phyloP scores from a whole-genome alignment of 1,284 basidiomycete species.

The Apiotrichum montevideense region DNA sequence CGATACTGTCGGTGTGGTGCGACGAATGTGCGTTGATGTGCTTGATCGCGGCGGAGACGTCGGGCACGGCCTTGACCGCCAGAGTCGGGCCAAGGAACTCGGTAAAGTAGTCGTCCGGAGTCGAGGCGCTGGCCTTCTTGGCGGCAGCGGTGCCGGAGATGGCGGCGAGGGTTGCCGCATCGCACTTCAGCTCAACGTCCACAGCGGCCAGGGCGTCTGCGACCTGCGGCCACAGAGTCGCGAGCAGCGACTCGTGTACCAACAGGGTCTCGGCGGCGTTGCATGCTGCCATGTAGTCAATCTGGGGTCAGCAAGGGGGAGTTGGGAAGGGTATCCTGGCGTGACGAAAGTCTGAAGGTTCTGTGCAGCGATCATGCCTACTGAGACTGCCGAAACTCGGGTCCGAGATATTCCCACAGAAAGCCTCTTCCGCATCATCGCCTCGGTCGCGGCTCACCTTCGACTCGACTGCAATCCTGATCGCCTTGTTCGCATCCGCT shows the following conservation, averaged over 20 bases:
- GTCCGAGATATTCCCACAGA: too few species aligned
- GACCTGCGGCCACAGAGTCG: constrained; percentile 71
- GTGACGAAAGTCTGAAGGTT: too few species aligned
- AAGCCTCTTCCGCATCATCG: neutral
- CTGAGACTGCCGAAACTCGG: too few species aligned
- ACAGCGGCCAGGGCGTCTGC: constrained; percentile 64
- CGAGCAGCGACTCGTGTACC: constrained; percentile 65
- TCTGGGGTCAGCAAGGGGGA: constrained; percentile 51
- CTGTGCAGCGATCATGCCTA: too few species aligned
- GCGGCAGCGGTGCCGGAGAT: constrained; percentile 44
- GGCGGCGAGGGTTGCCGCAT: constrained; percentile 58
- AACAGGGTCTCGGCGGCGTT: constrained; percentile 89
- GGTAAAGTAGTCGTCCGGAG: constrained; percentile 64
- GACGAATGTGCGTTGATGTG: constrained; percentile 92
- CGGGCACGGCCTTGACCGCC: constrained; percentile 69
- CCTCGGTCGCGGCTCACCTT: constrained; percentile 58
- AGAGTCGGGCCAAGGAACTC: constrained; percentile 83
- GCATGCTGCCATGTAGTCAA: constrained; percentile 92
- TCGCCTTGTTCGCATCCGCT: constrained; percentile 70
- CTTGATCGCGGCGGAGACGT: constrained; percentile 65
- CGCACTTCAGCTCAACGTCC: constrained; percentile 74
- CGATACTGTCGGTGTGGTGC: constrained; percentile 90
- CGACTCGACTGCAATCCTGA: constrained; percentile 77
- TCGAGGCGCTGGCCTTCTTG: constrained; percentile 53
- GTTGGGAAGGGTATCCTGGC: too few species aligned